Evolutionary conservation across 129 eudicot species (phyloP).

Genomic region (Saposhnikovia divaricata): DNA sequence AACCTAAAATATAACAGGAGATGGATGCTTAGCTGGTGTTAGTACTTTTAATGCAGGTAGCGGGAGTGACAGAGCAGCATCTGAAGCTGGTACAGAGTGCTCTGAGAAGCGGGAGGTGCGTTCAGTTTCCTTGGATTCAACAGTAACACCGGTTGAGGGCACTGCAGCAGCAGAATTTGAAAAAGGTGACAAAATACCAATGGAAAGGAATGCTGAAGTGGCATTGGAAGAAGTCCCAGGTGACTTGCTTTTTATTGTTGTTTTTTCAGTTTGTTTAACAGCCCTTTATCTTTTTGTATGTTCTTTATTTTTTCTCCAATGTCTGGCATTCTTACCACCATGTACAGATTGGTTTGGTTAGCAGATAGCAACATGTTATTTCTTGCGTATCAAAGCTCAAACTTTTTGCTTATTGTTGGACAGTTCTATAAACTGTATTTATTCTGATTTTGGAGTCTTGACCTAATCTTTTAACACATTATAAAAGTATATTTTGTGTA

Average conservation of each 20-base stretch:
- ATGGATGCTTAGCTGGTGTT: neutral
- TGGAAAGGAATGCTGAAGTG: conserved; percentile 17
- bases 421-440: neutral
- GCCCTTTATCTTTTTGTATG: neutral
- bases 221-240: conserved; percentile 39
- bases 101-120: conserved; percentile 22
- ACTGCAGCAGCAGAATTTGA: conserved; percentile 24
- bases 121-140: conserved; percentile 19
- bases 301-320: neutral
- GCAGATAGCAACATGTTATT: neutral
- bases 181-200: conserved; percentile 13
- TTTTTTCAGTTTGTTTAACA: neutral
- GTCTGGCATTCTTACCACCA: neutral
- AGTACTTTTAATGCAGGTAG: conserved; percentile 13
- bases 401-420: neutral
- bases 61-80: conserved; percentile 10
- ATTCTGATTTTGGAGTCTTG: neutral
- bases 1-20: neutral
- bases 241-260: conserved; percentile 2
- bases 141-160: conserved; percentile 16
- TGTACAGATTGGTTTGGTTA: neutral
- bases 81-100: conserved; percentile 13
- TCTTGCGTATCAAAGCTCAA: neutral
- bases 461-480: too few relatives aligned
- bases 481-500: neutral